Conservation (phyloP, 345 rosid species). For the Pugionium dolabratum region DNA sequence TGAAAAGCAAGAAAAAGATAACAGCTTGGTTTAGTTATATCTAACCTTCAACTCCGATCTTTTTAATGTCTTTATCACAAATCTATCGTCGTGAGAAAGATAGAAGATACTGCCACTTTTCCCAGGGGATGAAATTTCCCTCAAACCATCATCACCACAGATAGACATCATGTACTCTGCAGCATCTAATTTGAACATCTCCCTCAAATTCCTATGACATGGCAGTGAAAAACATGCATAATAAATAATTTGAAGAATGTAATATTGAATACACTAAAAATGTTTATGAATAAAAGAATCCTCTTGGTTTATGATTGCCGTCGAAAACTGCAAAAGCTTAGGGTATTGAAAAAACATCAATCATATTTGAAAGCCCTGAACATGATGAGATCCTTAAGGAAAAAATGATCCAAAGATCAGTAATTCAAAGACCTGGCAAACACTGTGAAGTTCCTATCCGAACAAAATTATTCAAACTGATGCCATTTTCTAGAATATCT, state of each 20-base stretch:
- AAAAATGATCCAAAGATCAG: background rate
- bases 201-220: slow-evolving; percentile 80
- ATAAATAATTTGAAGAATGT: slow-evolving; percentile 13
- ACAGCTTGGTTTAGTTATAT: slow-evolving; percentile 23
- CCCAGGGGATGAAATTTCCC: slow-evolving; percentile 83
- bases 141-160: slow-evolving; percentile 90
- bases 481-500: background rate
- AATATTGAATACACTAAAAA: slow-evolving; percentile 16
- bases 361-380: background rate
- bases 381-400: background rate
- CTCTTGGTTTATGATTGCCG: background rate
- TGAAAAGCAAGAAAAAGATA: slow-evolving; percentile 3
- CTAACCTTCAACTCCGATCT: slow-evolving; percentile 82
- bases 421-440: slow-evolving; percentile 4
- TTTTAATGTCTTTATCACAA: slow-evolving; percentile 90
- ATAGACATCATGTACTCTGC: slow-evolving; percentile 99
- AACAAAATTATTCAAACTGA: background rate
- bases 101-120: slow-evolving; percentile 98
- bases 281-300: background rate
- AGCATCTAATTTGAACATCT: slow-evolving; percentile 96
- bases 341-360: no score
- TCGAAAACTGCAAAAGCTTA: background rate
- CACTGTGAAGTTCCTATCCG: background rate
- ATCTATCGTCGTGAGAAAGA: slow-evolving; percentile 88
- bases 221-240: slow-evolving; percentile 17